A percentile compares a stretch with the other conserved stretches of the same genome.
These are phyloP conservation scores for Spirogloea muscicola DNA, from an alignment of 139 green algal genomes.

Conservation along the genomic window DNA sequence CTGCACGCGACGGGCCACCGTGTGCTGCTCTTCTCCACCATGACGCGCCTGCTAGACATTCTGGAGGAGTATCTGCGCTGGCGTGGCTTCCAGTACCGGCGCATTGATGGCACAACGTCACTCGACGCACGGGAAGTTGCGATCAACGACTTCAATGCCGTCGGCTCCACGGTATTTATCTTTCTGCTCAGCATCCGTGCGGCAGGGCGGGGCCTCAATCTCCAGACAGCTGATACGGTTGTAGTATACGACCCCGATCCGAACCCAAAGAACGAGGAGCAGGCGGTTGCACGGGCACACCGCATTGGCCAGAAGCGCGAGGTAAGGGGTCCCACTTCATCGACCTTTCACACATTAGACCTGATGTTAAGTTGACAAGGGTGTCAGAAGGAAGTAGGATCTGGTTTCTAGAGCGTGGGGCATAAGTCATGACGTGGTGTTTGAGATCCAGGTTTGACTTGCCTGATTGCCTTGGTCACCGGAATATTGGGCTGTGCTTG, in stretches of 20 bases:
- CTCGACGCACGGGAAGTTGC: slow-evolving; percentile 75
- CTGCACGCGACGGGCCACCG: slow-evolving; percentile 61
- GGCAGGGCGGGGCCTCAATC: slow-evolving; percentile 86
- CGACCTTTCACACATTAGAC: too few species aligned
- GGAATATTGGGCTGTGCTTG: too few species aligned
- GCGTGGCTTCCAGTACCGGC: slow-evolving; percentile 59
- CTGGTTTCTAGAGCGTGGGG: too few species aligned
- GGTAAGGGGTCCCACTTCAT: too few species aligned
- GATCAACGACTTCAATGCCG: slow-evolving; percentile 87
- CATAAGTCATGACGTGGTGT: too few species aligned
- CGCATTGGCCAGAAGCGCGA: slow-evolving; percentile 87
- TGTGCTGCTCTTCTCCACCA: slow-evolving; percentile 83
- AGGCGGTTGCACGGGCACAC: slow-evolving; percentile 85
- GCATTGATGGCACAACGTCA: slow-evolving; percentile 68
- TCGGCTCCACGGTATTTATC: slow-evolving; percentile 76
- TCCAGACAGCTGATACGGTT: slow-evolving; percentile 94
- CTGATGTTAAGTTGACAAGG: too few species aligned
- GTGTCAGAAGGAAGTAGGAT: too few species aligned
- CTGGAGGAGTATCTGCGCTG: slow-evolving; percentile 67
- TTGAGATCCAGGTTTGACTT: too few species aligned
- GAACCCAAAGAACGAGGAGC: slow-evolving; percentile 67
- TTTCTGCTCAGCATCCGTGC: slow-evolving; percentile 95
- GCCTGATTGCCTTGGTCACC: too few species aligned
- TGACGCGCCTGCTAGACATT: slow-evolving; percentile 74
- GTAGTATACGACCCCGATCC: slow-evolving; percentile 96